Percentiles rank a stretch among this genome's conserved stretches.
Conservation (phyloP, 192 early-diverging fungal genomes). For the Kickxella alabastrina region DNA sequence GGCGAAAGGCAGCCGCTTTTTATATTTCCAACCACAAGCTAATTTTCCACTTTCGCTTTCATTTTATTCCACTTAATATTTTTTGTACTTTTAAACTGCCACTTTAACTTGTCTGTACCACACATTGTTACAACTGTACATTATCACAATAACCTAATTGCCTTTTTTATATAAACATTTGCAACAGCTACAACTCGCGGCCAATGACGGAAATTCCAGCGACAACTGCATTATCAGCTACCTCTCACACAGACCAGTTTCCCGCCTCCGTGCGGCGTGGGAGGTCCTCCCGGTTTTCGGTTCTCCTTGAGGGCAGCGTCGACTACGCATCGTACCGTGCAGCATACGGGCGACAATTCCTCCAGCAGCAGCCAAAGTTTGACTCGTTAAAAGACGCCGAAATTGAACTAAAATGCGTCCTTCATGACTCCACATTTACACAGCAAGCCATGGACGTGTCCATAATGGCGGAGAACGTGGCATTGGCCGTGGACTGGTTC, state of each 20-base stretch:
- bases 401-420: conserved; percentile 33
- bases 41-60: not conserved
- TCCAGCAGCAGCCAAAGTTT: conserved; percentile 40
- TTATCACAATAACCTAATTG: too few relatives aligned
- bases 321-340: conserved; percentile 45
- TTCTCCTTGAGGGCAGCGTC: conserved; percentile 38
- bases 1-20: too few relatives aligned
- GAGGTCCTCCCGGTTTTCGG: conserved; percentile 40
- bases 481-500: conserved; percentile 48
- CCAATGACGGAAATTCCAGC: not conserved
- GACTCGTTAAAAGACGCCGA: conserved; percentile 44
- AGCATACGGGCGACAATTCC: conserved; percentile 17
- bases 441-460: conserved; percentile 6
- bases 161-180: not conserved
- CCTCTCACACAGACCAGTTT: not conserved
- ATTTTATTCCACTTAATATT: conserved; percentile 1
- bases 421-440: conserved; percentile 36
- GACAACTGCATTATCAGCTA: not conserved
- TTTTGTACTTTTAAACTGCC: not conserved
- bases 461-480: conserved; percentile 41
- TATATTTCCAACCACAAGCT: too few relatives aligned
- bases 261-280: too few relatives aligned
- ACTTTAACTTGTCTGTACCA: not conserved
- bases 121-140: too few relatives aligned
- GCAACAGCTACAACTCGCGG: not conserved